Base-by-base conservation (phyloP, 1,284 basidiomycete species). In the Schizophyllum commune region DNA sequence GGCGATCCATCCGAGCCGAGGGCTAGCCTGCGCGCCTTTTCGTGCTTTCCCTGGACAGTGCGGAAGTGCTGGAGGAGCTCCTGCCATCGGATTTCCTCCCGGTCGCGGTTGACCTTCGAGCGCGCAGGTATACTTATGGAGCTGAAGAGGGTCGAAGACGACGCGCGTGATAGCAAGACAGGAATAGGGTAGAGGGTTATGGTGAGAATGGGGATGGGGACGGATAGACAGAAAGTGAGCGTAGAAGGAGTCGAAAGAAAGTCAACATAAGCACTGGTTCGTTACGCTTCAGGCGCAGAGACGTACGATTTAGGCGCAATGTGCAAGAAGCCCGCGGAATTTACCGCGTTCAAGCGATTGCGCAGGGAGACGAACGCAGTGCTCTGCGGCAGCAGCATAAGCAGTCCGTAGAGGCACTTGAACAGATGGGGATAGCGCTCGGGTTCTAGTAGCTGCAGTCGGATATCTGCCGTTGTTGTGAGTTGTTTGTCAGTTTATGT, bases 301-400 rank as follows among this genome's bases (percentile, higher is more conserved):
- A 73, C 82, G 70, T 66, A 93, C 91, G 88, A 77, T 74, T 91
- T 90, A 0, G 92, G 89, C 19, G 89, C 86, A 58, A 92, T 92
- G 61, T 96, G 92, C 3, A 96, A 74, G 73, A 95, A 97, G 0
- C 97, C 96, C 9, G 95, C 86, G 1, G 96, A 93, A 72, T 96
- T 96, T 55, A 99, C 94, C 1, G 96, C 95, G 66, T 91, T 95
- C 39, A 99, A 76, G 39, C 97, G 86, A 72, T 98, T 98, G 47
- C 96, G 84, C 17, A 99, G 80, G 1, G 96, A 98, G 5, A 96
- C 87, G 71, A 99, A 99, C 0, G 97, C 97, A 52, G 91, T 91
- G 71, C 94, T 97, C 77, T 99, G 97, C 0, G 97, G 97, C 8
- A 99, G 78, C 60, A 99, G 81, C 97, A 99, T 99, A 65, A 99